Base-by-base conservation (phyloP, 495 filamentous ascomycete genomes). In the Penicillium pulvis region DNA sequence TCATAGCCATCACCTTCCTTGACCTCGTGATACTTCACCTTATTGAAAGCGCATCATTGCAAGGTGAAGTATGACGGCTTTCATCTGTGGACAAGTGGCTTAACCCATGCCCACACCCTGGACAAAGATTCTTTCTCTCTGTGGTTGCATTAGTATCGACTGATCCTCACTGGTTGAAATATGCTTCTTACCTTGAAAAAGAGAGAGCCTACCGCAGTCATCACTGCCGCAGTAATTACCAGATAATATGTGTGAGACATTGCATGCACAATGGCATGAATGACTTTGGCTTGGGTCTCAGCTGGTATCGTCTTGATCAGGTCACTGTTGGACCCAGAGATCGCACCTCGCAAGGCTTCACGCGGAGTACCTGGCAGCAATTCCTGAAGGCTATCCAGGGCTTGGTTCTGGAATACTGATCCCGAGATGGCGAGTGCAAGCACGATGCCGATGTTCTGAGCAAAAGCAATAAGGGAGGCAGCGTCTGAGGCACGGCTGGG, bases 401-500 rank as follows among this genome's bases (percentile, higher is more conserved):
- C 53, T 52, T 60, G 42, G n/a, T 83, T 83, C 45, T 85, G 67
- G 67, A 84, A 87, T 3, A 87, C 74, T 6, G 77, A 68, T 9
- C 83, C 83, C 9, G 83, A 81, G 20, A 89, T 83, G 0, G 81
- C 79, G 4, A 88, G 74, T 0, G 79, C 69, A 33, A 88, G 75
- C 2, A 79, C 77, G 5, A 79, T 71, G 33, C 82, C 82, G 2
- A 71, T 63, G 8, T 85, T 71, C 65, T 89, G 86, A 2, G 75
- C 79, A 19, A 78, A 62, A 8, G 77, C 79, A 59, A 86, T 83
- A 59, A 85, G 79, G 12, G 75, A 79, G 9, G 85, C 70, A 1
- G 76, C 81, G 35, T 73, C 59, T 2, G 77, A 62, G 8, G 79
- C 64, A 6, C 79, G 66, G 2, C 70, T 51, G 1, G 75, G 64